phyloP scores from a whole-genome alignment of 306 rosid species.

The Vigna mungo region DNA sequence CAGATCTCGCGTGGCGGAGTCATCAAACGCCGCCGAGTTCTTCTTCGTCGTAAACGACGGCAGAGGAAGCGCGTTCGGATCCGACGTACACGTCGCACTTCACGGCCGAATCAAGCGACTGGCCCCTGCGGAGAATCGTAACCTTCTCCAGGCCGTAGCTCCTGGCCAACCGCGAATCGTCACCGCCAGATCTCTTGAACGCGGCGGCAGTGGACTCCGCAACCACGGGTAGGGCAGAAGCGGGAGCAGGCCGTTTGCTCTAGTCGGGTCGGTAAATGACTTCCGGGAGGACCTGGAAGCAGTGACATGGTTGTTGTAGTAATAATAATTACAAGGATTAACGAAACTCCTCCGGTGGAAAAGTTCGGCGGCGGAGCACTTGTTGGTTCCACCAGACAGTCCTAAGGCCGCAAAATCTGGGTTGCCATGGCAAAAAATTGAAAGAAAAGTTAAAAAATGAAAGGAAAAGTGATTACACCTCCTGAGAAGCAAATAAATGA shows the following conservation, averaged over 20 bases:
- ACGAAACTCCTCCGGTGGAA: slow-evolving; percentile 57
- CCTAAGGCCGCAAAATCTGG: slow-evolving; percentile 79
- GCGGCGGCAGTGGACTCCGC: slow-evolving; percentile 14
- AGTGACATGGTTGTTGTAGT: slow-evolving; percentile 27
- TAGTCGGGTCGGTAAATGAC: slow-evolving; percentile 51
- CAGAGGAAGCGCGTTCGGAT: slow-evolving; percentile 84
- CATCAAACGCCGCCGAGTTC: slow-evolving; percentile 53
- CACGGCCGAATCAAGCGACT: slow-evolving; percentile 68
- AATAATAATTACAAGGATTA: slow-evolving; percentile 19
- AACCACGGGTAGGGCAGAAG: slow-evolving; percentile 34
- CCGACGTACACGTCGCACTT: slow-evolving; percentile 79
- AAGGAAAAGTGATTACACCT: neutral
- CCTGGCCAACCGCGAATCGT: slow-evolving; percentile 52
- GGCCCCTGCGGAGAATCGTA: slow-evolving; percentile 74
- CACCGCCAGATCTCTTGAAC: slow-evolving; percentile 56
- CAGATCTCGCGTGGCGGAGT: slow-evolving; percentile 82
- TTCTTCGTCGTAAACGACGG: slow-evolving; percentile 76
- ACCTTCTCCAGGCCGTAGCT: slow-evolving; percentile 59
- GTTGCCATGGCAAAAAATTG: slow-evolving; percentile 62
- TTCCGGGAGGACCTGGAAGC: slow-evolving; percentile 58
- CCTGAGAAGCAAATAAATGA: slow-evolving; percentile 24
- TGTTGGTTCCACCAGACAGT: slow-evolving; percentile 59
- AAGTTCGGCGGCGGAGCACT: slow-evolving; percentile 48
- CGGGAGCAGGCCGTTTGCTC: slow-evolving; percentile 37
- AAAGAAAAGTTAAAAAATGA: neutral